Evolutionary conservation across 805 yeast genomes (phyloP).

Genomic region (Candida loeiensis): DNA sequence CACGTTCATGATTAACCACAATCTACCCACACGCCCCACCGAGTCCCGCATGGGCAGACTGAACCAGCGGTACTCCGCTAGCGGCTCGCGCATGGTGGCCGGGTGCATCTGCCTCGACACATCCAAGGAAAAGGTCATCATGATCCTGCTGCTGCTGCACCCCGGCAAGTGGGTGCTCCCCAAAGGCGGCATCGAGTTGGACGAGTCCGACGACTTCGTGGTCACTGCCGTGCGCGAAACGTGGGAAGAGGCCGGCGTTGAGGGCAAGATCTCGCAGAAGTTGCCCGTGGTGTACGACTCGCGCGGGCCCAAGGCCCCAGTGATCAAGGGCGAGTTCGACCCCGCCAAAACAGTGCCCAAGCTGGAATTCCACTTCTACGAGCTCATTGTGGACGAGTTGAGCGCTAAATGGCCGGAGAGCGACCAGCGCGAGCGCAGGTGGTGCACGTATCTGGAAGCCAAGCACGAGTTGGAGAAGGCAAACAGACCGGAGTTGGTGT

Average conservation of each 20-base stretch:
- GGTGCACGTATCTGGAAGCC: constrained; percentile 74
- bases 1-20: constrained; percentile 8
- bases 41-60: constrained; percentile 50
- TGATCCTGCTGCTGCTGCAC: constrained; percentile 73
- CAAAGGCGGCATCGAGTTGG: constrained; percentile 91
- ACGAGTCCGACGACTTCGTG: constrained; percentile 54
- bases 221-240: constrained; percentile 79
- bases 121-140: constrained; percentile 58
- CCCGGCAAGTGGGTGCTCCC: constrained; percentile 82
- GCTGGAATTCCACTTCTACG: constrained; percentile 86
- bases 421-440: constrained; percentile 56
- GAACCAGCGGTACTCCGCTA: constrained; percentile 53
- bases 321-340: constrained; percentile 30
- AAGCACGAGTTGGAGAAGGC: constrained; percentile 52
- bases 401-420: constrained; percentile 75
- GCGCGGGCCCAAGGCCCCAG: constrained; percentile 39
- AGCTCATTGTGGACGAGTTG: constrained; percentile 59
- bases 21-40: constrained; percentile 9
- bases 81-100: constrained; percentile 87
- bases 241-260: constrained; percentile 97
- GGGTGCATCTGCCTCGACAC: constrained; percentile 78
- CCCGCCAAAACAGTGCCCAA: constrained; percentile 52
- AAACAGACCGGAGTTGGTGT: constrained; percentile 63
- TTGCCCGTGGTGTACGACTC: constrained; percentile 68
- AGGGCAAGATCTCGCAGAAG: constrained; percentile 53